These are phyloP conservation scores for Aspergillus homomorphus DNA, from an alignment of 495 filamentous ascomycete genomes.

Conservation along the genomic window DNA sequence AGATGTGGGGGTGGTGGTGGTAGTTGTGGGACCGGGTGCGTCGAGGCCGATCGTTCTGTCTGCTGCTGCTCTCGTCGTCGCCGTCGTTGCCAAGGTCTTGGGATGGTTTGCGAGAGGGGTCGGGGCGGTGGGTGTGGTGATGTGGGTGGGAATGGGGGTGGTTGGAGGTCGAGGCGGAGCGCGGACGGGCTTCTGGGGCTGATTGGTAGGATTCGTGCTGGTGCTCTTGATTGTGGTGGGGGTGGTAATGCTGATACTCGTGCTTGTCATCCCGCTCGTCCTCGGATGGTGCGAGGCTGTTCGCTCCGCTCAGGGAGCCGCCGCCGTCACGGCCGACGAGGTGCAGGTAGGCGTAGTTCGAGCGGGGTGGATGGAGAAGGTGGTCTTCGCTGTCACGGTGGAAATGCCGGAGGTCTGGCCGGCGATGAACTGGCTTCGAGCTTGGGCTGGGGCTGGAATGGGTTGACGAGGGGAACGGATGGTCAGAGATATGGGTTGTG, in stretches of 20 bases:
- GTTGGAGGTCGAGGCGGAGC: constrained; percentile 12
- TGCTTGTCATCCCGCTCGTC: constrained; percentile 31
- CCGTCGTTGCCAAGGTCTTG: constrained; percentile 47
- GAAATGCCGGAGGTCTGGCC: constrained; percentile 18
- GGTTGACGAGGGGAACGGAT: background rate
- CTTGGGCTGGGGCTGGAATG: constrained; percentile 3
- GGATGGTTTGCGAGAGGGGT: constrained; percentile 11
- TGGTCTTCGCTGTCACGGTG: constrained; percentile 39
- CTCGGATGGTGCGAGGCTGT: constrained; percentile 41
- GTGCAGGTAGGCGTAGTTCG: constrained; percentile 35
- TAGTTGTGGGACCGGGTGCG: constrained; percentile 27
- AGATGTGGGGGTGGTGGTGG: constrained; percentile 23
- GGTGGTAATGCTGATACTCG: constrained; percentile 10
- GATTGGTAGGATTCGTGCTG: constrained; percentile 7
- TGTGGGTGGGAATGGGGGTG: constrained; percentile 2
- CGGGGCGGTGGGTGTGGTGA: background rate
- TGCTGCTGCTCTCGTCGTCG: constrained; percentile 50
- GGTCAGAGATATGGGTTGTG: background rate
- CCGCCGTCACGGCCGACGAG: constrained; percentile 45
- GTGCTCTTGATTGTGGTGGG: constrained; percentile 9
- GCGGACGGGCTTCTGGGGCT: constrained; percentile 8
- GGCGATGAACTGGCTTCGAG: constrained; percentile 14
- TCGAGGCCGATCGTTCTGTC: constrained; percentile 23
- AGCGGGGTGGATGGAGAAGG: constrained; percentile 30
- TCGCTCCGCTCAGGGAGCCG: constrained; percentile 41